phyloP scores from a whole-genome alignment of 1,284 basidiomycete genomes.

The Leccinum pachyderme region DNA sequence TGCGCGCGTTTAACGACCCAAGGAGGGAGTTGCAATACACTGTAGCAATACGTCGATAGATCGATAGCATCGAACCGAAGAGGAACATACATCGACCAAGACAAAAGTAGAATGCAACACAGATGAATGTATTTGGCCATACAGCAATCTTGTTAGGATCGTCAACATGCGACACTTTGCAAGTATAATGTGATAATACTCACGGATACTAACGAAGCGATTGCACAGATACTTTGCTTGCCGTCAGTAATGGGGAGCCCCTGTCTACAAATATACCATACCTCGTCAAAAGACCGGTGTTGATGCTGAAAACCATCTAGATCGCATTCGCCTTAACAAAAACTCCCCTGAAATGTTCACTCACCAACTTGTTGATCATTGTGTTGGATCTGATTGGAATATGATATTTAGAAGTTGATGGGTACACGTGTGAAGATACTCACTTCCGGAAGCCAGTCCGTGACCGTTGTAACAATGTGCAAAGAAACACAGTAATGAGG shows the following conservation, averaged over 20 bases:
- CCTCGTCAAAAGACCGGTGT: conserved; percentile 43
- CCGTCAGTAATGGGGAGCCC: conserved; percentile 1
- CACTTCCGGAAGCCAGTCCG: conserved; percentile 58
- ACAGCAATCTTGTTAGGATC: conserved; percentile 33
- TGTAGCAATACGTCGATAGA: conserved; percentile 11
- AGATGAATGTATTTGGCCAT: conserved; percentile 45
- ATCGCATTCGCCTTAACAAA: neutral
- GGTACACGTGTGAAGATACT: neutral
- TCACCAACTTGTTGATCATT: conserved; percentile 47
- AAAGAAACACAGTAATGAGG: conserved; percentile 52
- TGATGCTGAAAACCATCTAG: conserved; percentile 48
- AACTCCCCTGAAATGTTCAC: neutral
- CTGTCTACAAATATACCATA: conserved; percentile 1
- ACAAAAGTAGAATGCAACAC: conserved; percentile 53
- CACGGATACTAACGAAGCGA: conserved; percentile 47
- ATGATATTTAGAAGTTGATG: neutral
- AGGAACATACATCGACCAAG: conserved; percentile 44
- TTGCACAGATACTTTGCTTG: conserved; percentile 35
- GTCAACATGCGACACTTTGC: neutral
- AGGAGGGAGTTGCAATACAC: conserved; percentile 54
- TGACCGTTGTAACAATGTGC: conserved; percentile 49
- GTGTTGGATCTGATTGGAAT: conserved; percentile 40
- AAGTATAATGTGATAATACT: conserved; percentile 2
- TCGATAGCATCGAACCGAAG: neutral
- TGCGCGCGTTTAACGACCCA: conserved; percentile 50